Evolutionary conservation across 2,329 filamentous ascomycete species (phyloP), one percentile per base, ranked within the genome.

Genomic region (Lasiodiplodia sp.): DNA sequence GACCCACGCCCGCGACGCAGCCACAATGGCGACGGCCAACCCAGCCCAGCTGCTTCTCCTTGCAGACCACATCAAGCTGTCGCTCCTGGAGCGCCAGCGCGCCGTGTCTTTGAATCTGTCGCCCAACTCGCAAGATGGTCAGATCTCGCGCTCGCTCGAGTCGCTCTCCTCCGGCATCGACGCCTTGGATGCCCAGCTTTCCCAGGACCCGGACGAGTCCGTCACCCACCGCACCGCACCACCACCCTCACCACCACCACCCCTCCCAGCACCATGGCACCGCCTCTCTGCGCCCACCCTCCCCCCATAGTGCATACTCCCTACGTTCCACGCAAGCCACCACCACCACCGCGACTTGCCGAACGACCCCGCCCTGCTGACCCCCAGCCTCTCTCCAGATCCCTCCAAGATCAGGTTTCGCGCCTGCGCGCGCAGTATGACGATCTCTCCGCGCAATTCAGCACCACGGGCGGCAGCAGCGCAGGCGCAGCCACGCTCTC

Each of bases 61-160:
- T 69, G 93, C 94, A 76, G 96, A 99, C 83, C 95, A 98, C 81
- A 92, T 98, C 85, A 97, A 98, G 82, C 88, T 98, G 70, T 97
- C 94, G 16, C 87, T 99, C 18, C 89, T 98, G 31, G 96, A 98
- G 83, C 90, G 95, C 69, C 91, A 97, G 82, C 90, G 95, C 69
- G 93, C 94, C 60, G 89, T 93, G 75, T 92, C 90, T 16, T 87
- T 97, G 55, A 90, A 93, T 73, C 87, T 97, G 68, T 88, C 93
- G 69, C 88, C 88, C 63, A 91, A 91, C 77, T 89, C 90, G 23
- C 93, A 97, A 80, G 94, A 97, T 82, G 91, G 91, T 51, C 92
- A 97, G 79, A 94, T 98, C 73, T 92, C 92, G 18, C 88, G 93
- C 65, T 97, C 94, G 2, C 85, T 99, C 64, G 93, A 97, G 69